A percentile compares a stretch with the other conserved stretches of the same genome.
Evolutionary conservation across 176 grass and related monocot genomes (phyloP).

Genomic region (Puccinellia tenuiflora): DNA sequence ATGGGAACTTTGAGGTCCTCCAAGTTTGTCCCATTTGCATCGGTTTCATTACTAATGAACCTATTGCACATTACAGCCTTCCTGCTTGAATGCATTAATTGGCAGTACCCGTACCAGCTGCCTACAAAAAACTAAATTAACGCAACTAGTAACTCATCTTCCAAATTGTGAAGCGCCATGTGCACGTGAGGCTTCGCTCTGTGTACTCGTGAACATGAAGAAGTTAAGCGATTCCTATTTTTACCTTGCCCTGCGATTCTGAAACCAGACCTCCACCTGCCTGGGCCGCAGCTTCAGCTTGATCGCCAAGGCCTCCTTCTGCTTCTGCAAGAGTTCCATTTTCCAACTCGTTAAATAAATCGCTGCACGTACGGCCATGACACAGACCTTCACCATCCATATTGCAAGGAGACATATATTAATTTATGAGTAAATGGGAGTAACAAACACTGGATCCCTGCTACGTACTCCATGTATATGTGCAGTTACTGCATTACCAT

Average conservation of each 20-base stretch:
- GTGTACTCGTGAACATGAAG: not conserved
- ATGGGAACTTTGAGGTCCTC: not conserved
- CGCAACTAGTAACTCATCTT: too few relatives aligned
- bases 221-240: not conserved
- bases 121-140: too few relatives aligned
- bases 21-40: not conserved
- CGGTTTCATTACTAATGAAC: not conserved
- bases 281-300: constrained; percentile 85
- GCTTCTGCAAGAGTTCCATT: constrained; percentile 74
- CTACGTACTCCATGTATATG: not conserved
- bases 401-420: not conserved
- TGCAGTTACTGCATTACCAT: constrained; percentile 16
- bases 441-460: too few relatives aligned
- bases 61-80: not conserved
- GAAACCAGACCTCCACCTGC: constrained; percentile 99
- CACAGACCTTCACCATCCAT: constrained; percentile 15
- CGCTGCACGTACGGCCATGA: not conserved
- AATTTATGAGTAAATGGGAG: constrained; percentile 22
- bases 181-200: not conserved
- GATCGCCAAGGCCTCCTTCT: constrained; percentile 84
- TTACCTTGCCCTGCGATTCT: constrained; percentile 98
- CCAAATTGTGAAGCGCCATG: too few relatives aligned
- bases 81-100: not conserved
- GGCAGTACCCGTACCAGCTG: not conserved
- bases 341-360: constrained; percentile 34